A percentile compares a stretch with the other conserved stretches of the same genome.
These are phyloP conservation scores for Solanum chmielewskii DNA, from an alignment of 257 asterid genomes.

Conservation along the genomic window DNA sequence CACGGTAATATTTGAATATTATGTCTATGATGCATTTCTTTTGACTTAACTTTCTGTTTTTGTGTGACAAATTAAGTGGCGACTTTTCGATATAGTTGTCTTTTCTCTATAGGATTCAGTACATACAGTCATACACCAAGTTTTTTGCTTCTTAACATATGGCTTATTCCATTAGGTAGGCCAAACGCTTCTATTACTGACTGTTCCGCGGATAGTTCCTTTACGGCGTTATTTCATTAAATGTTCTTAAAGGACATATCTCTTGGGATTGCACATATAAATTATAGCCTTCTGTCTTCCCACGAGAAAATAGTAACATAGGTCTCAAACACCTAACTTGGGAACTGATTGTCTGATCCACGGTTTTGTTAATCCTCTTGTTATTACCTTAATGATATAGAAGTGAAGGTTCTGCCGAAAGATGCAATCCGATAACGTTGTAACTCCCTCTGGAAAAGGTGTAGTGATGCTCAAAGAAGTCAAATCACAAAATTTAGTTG, in stretches of 20 bases:
- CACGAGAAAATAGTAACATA: background rate
- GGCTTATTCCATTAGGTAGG: background rate
- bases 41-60: background rate
- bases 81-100: background rate
- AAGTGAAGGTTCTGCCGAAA: background rate
- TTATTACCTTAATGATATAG: background rate
- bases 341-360: background rate
- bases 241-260: background rate
- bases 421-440: background rate
- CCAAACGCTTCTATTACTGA: background rate
- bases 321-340: background rate
- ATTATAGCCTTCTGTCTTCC: background rate
- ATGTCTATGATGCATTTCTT: background rate
- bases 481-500: background rate
- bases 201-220: background rate
- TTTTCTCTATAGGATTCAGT: background rate
- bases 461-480: background rate
- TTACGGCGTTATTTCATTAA: background rate
- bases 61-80: background rate
- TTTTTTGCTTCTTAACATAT: background rate
- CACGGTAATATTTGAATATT: constrained; percentile 33
- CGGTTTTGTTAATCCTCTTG: background rate
- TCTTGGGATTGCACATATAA: background rate
- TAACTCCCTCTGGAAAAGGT: background rate
- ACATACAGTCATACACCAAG: background rate